Evolutionary conservation across 2,329 filamentous ascomycete genomes (phyloP).

Genomic region (Diaporthe citrichinensis): DNA sequence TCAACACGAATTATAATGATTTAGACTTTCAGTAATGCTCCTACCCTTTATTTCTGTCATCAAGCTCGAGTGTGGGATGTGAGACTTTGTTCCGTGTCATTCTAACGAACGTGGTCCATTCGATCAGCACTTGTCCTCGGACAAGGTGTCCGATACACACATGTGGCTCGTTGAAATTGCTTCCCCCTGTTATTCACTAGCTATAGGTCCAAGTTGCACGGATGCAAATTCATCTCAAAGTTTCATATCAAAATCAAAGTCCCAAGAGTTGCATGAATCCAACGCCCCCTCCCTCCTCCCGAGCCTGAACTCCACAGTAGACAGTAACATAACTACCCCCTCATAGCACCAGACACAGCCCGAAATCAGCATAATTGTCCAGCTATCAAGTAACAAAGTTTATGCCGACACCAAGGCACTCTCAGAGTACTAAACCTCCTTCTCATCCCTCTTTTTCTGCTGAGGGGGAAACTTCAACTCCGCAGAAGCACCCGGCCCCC

Average conservation of each 20-base stretch:
- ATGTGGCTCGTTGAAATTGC: no score
- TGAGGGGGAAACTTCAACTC: constrained; percentile 9
- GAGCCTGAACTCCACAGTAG: not conserved
- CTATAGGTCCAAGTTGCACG: not conserved
- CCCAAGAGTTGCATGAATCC: fast-evolving
- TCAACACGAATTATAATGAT: not conserved
- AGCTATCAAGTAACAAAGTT: not conserved
- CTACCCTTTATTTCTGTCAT: not conserved
- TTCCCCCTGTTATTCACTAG: no score
- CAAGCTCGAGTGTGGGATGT: not conserved
- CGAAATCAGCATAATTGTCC: fast-evolving
- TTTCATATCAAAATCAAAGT: not conserved
- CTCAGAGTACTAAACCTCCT: not conserved
- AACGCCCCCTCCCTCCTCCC: not conserved
- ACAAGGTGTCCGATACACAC: no score
- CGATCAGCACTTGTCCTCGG: no score
- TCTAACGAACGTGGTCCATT: no score
- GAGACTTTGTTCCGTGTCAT: no score
- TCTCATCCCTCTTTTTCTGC: not conserved
- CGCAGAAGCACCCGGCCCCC: constrained; percentile 6
- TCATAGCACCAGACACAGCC: not conserved
- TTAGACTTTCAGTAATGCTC: not conserved
- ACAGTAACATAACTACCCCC: no score
- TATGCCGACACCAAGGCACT: not conserved
- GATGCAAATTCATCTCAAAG: not conserved